Evolutionary conservation across 2,329 filamentous ascomycete genomes (phyloP).

Genomic region (Pseudonectria foliicola): DNA sequence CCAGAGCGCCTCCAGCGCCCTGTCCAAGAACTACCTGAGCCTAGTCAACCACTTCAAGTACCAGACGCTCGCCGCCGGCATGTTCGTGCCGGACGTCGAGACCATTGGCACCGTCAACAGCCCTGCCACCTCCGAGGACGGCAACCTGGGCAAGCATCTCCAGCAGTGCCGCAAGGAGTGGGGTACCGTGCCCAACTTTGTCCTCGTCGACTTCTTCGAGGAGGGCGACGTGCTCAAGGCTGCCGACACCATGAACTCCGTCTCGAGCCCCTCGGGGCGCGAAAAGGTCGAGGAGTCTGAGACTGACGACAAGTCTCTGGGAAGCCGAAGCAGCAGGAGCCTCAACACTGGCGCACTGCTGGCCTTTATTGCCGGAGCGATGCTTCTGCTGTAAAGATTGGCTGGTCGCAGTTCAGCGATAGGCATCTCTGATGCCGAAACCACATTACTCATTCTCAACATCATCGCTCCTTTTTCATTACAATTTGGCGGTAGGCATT

Average conservation of each 20-base stretch:
- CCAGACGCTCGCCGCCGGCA: constrained; percentile 41
- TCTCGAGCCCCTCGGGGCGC: constrained; percentile 34
- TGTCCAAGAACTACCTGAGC: constrained; percentile 55
- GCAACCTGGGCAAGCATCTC: constrained; percentile 49
- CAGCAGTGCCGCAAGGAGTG: constrained; percentile 50
- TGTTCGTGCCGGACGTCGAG: constrained; percentile 55
- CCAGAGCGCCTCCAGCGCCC: constrained; percentile 41
- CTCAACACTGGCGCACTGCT: constrained; percentile 33
- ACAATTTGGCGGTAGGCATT: constrained; percentile 12
- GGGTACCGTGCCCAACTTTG: constrained; percentile 59
- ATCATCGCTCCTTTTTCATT: not conserved
- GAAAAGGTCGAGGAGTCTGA: constrained; percentile 10
- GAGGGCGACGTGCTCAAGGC: constrained; percentile 61
- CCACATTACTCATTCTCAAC: too few species aligned
- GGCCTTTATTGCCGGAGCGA: constrained; percentile 34
- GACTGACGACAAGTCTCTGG: constrained; percentile 11
- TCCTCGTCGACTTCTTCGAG: constrained; percentile 76
- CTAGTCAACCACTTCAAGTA: constrained; percentile 80
- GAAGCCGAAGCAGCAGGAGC: constrained; percentile 11
- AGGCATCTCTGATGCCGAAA: not conserved
- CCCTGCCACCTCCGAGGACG: constrained; percentile 43
- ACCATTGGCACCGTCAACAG: constrained; percentile 60
- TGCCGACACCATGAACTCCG: constrained; percentile 60
- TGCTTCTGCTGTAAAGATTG: constrained; percentile 28
- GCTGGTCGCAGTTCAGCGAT: not conserved